Base-by-base conservation (phyloP, 2,329 filamentous ascomycete species). In the Elsinoe fawcettii region DNA sequence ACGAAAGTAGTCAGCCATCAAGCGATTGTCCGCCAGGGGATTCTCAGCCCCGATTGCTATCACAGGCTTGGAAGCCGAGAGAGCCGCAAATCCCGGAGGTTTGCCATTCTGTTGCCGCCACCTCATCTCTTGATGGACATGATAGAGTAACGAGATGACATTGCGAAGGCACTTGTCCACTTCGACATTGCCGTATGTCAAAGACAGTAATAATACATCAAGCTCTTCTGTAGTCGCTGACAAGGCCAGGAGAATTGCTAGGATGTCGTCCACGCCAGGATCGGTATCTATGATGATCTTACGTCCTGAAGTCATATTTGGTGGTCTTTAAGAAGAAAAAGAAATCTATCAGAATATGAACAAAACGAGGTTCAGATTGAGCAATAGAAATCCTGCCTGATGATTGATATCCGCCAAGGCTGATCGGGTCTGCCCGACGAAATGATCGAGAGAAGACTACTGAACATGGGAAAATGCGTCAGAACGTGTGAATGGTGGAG, bases 111-210 rank as follows among this genome's bases (percentile, higher is more conserved):
- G 74, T 67, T 82, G 83, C 61, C 93, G 82, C 91, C 91, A 97
- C 63, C 82, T 79, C 64, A 90, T 78, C 74, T 99, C 93, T 68
- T 90, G 88, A 63, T 95, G 90, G 55, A 99, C 80, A 59, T 95
- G 86, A 66, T 96, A 86, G 75, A 99, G 97, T 60, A 97, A 77
- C 22, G 90, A 87, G 37, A 97, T 85, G 14, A 88, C 85, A 72
- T 99, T 99, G 53, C 87, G 84, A 53, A 96, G 78, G 66, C 90
- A 96, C 71, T 84, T 91, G 61, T 90, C 80, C 14, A 96, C 83
- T 63, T 91, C 84, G 20, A 97, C 88, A 69, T 99, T 99, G 58
- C 93, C 93, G 71, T 93, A 96, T 0, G 91, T 96, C 60, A 96
- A 80, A 1, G 90, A 95, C 58, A 99, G 79, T 71, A 97, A 80